These are phyloP conservation scores for Monilinia vaccinii-corymbosi DNA, from an alignment of 2,329 filamentous ascomycete species.

Conservation along the genomic window DNA sequence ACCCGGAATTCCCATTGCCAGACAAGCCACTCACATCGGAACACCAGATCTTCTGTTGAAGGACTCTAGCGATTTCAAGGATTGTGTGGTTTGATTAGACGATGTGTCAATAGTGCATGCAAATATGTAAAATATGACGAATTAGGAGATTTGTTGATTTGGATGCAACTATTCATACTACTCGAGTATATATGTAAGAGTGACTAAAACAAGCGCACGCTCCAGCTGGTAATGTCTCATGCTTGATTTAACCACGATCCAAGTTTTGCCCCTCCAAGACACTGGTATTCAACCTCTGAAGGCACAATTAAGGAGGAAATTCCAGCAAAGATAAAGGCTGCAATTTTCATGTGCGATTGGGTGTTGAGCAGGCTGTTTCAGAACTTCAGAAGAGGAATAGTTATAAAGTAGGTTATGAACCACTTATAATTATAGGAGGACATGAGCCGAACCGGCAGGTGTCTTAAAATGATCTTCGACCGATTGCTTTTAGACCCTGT, in stretches of 20 bases:
- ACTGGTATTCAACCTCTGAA: background rate
- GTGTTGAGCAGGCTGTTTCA: too few relatives aligned
- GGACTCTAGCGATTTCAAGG: background rate
- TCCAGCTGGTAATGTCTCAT: background rate
- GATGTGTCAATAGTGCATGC: background rate
- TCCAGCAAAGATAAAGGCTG: background rate
- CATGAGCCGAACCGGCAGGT: background rate
- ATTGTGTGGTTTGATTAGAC: background rate
- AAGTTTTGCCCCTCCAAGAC: background rate
- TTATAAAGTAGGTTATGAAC: background rate
- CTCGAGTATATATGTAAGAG: background rate
- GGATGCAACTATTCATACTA: background rate
- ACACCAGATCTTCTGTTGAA: background rate
- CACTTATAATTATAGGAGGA: background rate
- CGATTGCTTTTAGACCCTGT: background rate
- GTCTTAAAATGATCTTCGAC: background rate
- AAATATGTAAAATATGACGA: background rate
- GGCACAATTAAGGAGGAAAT: background rate
- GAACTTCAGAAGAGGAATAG: background rate
- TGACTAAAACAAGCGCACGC: background rate
- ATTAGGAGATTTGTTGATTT: background rate
- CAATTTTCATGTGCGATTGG: background rate
- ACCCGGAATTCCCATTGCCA: background rate
- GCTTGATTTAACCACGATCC: background rate
- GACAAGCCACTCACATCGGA: background rate